phyloP scores from a whole-genome alignment of 768 basidiomycete species.

The Amyloporia xantha region DNA sequence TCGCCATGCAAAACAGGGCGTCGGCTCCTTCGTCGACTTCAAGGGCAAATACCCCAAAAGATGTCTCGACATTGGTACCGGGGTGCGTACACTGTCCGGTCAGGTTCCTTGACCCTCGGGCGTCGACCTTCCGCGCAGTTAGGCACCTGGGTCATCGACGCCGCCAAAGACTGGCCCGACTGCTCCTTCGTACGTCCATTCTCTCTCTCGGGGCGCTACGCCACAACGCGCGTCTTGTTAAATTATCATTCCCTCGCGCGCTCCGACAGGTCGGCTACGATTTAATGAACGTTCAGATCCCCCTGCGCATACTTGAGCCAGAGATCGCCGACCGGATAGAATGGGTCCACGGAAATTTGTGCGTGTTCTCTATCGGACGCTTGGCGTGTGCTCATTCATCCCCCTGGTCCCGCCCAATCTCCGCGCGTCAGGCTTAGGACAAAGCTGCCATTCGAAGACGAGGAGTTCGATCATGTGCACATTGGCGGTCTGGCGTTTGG shows the following conservation, averaged over 20 bases:
- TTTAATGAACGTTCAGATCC: slow-evolving; percentile 67
- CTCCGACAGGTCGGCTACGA: slow-evolving; percentile 64
- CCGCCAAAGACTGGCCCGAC: slow-evolving; percentile 63
- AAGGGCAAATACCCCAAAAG: slow-evolving; percentile 41
- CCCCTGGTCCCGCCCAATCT: slow-evolving; percentile 1
- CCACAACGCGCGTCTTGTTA: neutral
- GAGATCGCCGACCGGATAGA: slow-evolving; percentile 50
- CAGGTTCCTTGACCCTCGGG: neutral
- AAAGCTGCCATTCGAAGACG: slow-evolving; percentile 74
- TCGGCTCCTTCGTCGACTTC: slow-evolving; percentile 47
- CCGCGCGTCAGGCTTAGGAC: slow-evolving; percentile 51
- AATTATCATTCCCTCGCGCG: neutral
- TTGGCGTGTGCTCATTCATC: too few relatives aligned
- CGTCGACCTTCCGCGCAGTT: slow-evolving; percentile 31
- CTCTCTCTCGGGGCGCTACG: neutral
- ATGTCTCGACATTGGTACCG: slow-evolving; percentile 67
- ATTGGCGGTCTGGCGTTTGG: slow-evolving; percentile 34
- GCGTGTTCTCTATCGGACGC: slow-evolving; percentile 18
- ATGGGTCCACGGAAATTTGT: slow-evolving; percentile 82
- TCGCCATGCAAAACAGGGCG: neutral
- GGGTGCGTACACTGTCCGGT: slow-evolving; percentile 38
- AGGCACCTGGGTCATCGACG: slow-evolving; percentile 67
- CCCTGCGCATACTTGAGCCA: slow-evolving; percentile 43
- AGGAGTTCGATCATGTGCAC: slow-evolving; percentile 79
- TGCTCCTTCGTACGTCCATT: slow-evolving; percentile 51